A percentile compares a stretch with the other conserved stretches of the same genome.
These are phyloP conservation scores for Podospora sp. DNA, from an alignment of 495 filamentous ascomycete genomes.

Conservation along the genomic window DNA sequence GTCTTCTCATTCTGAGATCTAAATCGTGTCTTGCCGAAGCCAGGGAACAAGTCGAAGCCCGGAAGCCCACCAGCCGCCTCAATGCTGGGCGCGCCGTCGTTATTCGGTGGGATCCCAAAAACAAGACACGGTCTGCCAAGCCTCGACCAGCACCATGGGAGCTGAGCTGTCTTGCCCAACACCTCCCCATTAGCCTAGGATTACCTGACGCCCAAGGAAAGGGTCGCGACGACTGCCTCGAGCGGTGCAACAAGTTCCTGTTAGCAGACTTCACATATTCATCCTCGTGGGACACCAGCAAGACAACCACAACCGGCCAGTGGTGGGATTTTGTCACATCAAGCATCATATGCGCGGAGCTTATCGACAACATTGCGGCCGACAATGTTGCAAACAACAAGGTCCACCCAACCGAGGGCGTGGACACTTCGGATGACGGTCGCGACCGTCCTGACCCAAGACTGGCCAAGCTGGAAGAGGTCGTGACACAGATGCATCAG, in stretches of 20 bases:
- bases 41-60: not conserved
- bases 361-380: not conserved
- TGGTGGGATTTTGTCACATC: constrained; percentile 10
- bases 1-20: not conserved
- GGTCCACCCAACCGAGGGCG: not conserved
- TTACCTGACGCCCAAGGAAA: not conserved
- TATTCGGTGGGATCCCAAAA: not conserved
- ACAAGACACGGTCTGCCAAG: not conserved
- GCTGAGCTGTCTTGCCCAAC: constrained; percentile 3
- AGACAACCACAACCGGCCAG: not conserved
- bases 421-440: not conserved
- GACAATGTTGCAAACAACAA: not conserved
- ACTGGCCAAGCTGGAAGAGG: not conserved
- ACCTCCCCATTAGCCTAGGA: not conserved
- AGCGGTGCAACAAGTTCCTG: not conserved
- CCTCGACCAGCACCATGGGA: constrained; percentile 11
- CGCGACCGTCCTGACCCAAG: not conserved
- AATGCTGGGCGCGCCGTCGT: not conserved
- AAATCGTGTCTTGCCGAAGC: not conserved
- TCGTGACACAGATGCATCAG: not conserved
- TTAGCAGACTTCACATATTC: not conserved
- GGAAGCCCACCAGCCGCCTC: not conserved
- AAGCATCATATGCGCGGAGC: constrained; percentile 3
- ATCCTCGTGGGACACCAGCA: constrained; percentile 5
- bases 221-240: not conserved